These are phyloP conservation scores for Suillus subalutaceus DNA, from an alignment of 768 basidiomycete species.

Conservation along the genomic window DNA sequence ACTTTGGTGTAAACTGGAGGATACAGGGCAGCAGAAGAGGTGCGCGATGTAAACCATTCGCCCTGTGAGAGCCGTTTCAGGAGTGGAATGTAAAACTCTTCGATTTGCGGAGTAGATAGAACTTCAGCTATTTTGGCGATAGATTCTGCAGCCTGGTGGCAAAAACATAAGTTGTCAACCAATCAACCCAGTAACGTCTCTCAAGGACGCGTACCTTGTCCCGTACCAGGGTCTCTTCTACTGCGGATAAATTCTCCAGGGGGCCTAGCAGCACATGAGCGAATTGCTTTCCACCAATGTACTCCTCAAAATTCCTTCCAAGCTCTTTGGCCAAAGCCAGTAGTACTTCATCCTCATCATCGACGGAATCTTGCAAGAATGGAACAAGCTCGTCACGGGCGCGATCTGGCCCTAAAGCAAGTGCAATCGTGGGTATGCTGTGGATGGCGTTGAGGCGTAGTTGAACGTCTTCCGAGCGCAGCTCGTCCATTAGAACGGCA, in stretches of 20 bases:
- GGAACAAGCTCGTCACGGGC: constrained; percentile 94
- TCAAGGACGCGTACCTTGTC: constrained; percentile 73
- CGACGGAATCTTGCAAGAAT: constrained; percentile 98
- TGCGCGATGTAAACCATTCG: constrained; percentile 99
- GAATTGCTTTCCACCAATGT: constrained; percentile 85
- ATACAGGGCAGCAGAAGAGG: constrained; percentile 93
- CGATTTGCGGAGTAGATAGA: constrained; percentile 78
- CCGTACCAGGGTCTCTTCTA: constrained; percentile 96
- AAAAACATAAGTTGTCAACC: constrained; percentile 15
- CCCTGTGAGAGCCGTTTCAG: constrained; percentile 86
- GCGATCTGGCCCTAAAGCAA: constrained; percentile 94
- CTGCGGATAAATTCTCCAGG: constrained; percentile 92
- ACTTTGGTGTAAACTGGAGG: constrained; percentile 87
- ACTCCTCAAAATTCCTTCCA: constrained; percentile 90
- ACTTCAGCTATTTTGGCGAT: constrained; percentile 86
- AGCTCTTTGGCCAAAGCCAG: constrained; percentile 95
- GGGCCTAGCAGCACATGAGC: constrained; percentile 91
- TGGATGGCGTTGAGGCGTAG: constrained; percentile 95
- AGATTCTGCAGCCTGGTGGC: constrained; percentile 85
- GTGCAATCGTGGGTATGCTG: constrained; percentile 95
- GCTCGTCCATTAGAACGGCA: constrained; percentile 96
- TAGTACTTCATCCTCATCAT: constrained; percentile 98
- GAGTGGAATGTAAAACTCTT: constrained; percentile 90
- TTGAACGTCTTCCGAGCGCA: constrained; percentile 97
- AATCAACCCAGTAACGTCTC: not conserved